Evolutionary conservation across 2,329 filamentous ascomycete species (phyloP).

Genomic region (Torrubiellomyces zombiae): DNA sequence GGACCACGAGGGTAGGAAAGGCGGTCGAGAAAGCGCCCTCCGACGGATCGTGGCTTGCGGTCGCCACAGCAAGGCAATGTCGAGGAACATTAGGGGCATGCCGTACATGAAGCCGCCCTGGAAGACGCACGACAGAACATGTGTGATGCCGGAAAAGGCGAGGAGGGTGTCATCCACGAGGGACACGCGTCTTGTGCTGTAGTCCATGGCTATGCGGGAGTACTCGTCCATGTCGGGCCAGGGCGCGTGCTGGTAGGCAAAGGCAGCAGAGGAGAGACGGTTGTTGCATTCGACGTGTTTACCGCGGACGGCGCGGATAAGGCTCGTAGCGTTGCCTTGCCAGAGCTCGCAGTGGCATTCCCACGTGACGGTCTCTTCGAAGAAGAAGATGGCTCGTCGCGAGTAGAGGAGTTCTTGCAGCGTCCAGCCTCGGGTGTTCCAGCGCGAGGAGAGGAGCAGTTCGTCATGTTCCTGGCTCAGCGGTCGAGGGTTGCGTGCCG

Average conservation of each 20-base stretch:
- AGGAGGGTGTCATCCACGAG: conserved; percentile 23
- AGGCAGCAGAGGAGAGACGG: conserved; percentile 13
- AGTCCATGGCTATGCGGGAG: conserved; percentile 25
- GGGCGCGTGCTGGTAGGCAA: conserved; percentile 22
- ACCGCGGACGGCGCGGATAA: conserved; percentile 15
- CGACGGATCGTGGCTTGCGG: conserved; percentile 25
- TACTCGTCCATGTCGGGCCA: conserved; percentile 31
- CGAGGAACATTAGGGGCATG: conserved; percentile 29
- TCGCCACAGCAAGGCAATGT: conserved; percentile 26
- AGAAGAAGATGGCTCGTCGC: conserved; percentile 25
- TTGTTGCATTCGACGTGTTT: conserved; percentile 16
- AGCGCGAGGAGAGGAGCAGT: conserved; percentile 19
- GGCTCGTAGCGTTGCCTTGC: conserved; percentile 16
- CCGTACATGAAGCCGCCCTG: conserved; percentile 26
- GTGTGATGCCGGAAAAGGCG: conserved; percentile 26
- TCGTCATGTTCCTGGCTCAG: conserved; percentile 18
- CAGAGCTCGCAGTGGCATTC: conserved; percentile 28
- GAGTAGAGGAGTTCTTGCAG: conserved; percentile 26
- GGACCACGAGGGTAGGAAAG: conserved; percentile 27
- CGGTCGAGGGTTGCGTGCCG: conserved; percentile 10
- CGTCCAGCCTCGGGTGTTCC: conserved; percentile 26
- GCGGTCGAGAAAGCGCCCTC: conserved; percentile 17
- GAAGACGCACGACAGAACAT: conserved; percentile 23
- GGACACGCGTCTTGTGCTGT: conserved; percentile 21
- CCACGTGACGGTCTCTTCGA: conserved; percentile 25